Percentiles rank a stretch among this genome's conserved stretches.
phyloP scores from a whole-genome alignment of 495 filamentous ascomycete genomes.

The Ramalina peruviana region DNA sequence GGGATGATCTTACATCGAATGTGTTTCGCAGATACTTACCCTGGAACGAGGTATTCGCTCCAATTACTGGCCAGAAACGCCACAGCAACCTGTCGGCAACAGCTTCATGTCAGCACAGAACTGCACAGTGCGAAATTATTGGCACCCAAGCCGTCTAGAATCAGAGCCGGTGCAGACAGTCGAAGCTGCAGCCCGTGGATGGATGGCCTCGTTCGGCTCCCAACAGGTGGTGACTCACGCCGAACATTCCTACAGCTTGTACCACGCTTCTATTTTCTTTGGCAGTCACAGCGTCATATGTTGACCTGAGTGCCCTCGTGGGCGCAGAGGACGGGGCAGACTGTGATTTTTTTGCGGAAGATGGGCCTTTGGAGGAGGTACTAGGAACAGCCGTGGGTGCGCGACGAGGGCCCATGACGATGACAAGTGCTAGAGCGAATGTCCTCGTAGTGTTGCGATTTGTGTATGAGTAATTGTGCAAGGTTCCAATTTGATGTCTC shows the following conservation, averaged over 20 bases:
- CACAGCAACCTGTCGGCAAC: slow-evolving; percentile 11
- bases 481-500: background rate
- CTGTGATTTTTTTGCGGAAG: background rate
- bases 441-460: background rate
- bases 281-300: slow-evolving; percentile 13
- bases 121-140: too few species aligned
- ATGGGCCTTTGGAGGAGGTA: background rate
- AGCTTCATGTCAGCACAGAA: background rate
- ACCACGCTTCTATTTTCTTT: slow-evolving; percentile 13
- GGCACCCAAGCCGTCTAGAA: too few species aligned
- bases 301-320: slow-evolving; percentile 1
- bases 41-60: slow-evolving; percentile 7
- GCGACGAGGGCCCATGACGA: background rate
- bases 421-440: background rate
- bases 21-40: background rate
- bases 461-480: background rate
- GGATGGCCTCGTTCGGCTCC: too few species aligned
- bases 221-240: slow-evolving; percentile 5
- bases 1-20: too few species aligned
- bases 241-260: slow-evolving; percentile 14
- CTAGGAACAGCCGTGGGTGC: background rate
- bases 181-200: too few species aligned
- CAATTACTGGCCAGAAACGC: slow-evolving; percentile 15
- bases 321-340: background rate
- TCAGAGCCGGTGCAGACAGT: background rate